A percentile compares a stretch with the other conserved stretches of the same genome.
Conservation (phyloP, 2,329 filamentous ascomycete species). For the Paracorniculantispora psalliotae region DNA sequence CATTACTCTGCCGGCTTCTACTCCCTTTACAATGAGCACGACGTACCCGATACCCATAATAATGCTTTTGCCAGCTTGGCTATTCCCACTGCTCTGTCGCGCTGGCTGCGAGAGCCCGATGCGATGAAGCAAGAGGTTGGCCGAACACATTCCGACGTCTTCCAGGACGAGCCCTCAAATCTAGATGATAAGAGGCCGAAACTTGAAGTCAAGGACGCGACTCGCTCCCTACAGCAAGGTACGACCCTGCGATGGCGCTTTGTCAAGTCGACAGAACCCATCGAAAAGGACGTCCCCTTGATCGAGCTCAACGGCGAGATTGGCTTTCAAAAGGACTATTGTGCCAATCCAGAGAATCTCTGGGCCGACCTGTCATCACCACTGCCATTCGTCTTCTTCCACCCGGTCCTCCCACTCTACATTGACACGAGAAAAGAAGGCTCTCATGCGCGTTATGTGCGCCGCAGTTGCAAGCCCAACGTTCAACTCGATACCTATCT, state of each 20-base stretch:
- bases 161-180: slow-evolving; percentile 48
- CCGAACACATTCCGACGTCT: slow-evolving; percentile 62
- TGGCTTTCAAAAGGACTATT: slow-evolving; percentile 69
- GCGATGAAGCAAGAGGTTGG: slow-evolving; percentile 64
- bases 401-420: slow-evolving; percentile 81
- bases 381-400: slow-evolving; percentile 78
- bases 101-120: slow-evolving; percentile 72
- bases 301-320: slow-evolving; percentile 74
- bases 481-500: slow-evolving; percentile 83
- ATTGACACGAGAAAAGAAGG: slow-evolving; percentile 89
- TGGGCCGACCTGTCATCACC: slow-evolving; percentile 63
- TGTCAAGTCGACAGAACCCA: slow-evolving; percentile 47
- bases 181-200: slow-evolving; percentile 38
- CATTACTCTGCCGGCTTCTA: slow-evolving; percentile 73
- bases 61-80: slow-evolving; percentile 75
- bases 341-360: slow-evolving; percentile 57
- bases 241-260: slow-evolving; percentile 62
- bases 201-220: slow-evolving; percentile 47
- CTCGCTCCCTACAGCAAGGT: slow-evolving; percentile 28
- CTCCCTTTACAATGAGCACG: slow-evolving; percentile 62
- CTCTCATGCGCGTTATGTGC: slow-evolving; percentile 79
- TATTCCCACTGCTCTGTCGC: slow-evolving; percentile 68
- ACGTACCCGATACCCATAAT: slow-evolving; percentile 56
- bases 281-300: slow-evolving; percentile 53
- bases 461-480: slow-evolving; percentile 88